Conservation (phyloP, 106 monocot species). For the Dioscorea zingiberensis region DNA sequence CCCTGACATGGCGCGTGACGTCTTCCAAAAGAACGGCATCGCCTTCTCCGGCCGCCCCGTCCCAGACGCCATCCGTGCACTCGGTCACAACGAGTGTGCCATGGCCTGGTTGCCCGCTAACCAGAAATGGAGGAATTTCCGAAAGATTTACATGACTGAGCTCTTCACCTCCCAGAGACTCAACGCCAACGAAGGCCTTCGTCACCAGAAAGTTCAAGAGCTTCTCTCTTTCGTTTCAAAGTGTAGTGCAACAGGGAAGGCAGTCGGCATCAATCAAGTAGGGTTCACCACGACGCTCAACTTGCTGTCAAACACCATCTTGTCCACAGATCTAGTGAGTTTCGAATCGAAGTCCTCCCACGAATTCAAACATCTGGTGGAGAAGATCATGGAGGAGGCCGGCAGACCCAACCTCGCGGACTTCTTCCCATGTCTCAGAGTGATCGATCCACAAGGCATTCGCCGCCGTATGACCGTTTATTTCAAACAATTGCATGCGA, state of each 20-base stretch:
- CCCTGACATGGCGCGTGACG: background rate
- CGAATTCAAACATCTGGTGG: constrained; percentile 14
- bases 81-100: background rate
- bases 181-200: background rate
- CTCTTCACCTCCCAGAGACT: constrained; percentile 24
- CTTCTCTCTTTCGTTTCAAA: constrained; percentile 11
- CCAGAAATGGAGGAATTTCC: constrained; percentile 19
- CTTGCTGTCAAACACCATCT: constrained; percentile 5
- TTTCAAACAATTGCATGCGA: background rate
- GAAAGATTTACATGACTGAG: constrained; percentile 17
- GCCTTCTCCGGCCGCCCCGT: background rate
- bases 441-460: constrained; percentile 23
- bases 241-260: background rate
- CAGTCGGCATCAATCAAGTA: constrained; percentile 19
- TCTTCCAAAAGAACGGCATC: background rate
- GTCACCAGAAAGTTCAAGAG: constrained; percentile 18
- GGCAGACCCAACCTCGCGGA: constrained; percentile 31
- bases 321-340: constrained; percentile 14
- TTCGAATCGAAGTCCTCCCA: background rate
- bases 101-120: background rate
- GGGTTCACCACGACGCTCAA: constrained; percentile 8
- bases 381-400: constrained; percentile 4
- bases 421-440: constrained; percentile 25
- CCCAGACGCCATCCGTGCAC: background rate
- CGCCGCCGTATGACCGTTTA: background rate